phyloP scores from a whole-genome alignment of 1,139 yeast species.

The Eremothecium cymbalariae region DNA sequence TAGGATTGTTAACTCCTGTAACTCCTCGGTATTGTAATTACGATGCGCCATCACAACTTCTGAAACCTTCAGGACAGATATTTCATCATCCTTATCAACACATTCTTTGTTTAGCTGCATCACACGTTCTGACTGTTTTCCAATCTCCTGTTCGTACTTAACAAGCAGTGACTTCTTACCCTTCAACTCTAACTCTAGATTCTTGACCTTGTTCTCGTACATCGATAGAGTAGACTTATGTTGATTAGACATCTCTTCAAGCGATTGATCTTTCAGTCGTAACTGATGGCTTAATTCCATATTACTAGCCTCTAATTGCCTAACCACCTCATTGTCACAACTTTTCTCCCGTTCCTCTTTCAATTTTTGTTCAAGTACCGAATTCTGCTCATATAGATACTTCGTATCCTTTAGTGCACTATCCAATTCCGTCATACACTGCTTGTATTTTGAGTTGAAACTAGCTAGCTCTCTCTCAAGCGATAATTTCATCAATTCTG shows the following conservation, averaged over 20 bases:
- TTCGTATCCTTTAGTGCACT: conserved; percentile 21
- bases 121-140: conserved; percentile 17
- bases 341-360: conserved; percentile 17
- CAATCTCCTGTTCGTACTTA: conserved; percentile 21
- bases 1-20: conserved; percentile 30
- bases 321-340: conserved; percentile 14
- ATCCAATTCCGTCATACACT: conserved; percentile 25
- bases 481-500: conserved; percentile 24
- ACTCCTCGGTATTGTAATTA: conserved; percentile 22
- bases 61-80: conserved; percentile 21
- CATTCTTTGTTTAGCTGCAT: conserved; percentile 15
- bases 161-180: conserved; percentile 17
- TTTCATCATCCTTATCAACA: conserved; percentile 23
- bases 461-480: conserved; percentile 20
- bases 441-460: conserved; percentile 22
- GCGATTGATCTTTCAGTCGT: conserved; percentile 17
- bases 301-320: conserved; percentile 21
- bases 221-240: conserved; percentile 12
- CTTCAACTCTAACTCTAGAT: conserved; percentile 15
- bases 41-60: conserved; percentile 21
- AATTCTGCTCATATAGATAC: conserved; percentile 36
- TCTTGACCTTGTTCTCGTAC: conserved; percentile 15
- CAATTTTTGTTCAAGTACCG: conserved; percentile 31
- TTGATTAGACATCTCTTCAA: conserved; percentile 11
- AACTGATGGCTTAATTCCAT: conserved; percentile 15